phyloP scores from a whole-genome alignment of 805 yeast species.

The Saccharomyces eubayanus region DNA sequence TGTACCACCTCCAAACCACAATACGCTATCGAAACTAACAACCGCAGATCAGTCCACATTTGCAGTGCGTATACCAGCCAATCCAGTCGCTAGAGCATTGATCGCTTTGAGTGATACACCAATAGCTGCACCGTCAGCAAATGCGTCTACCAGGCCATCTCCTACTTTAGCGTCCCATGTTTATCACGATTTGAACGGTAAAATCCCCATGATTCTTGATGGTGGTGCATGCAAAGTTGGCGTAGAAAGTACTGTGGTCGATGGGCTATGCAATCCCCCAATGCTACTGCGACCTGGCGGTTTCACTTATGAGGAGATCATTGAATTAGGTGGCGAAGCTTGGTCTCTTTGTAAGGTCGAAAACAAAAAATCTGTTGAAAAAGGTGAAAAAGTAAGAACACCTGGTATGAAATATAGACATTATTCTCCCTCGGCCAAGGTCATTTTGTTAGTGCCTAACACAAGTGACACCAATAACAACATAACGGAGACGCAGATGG shows the following conservation, averaged over 20 bases:
- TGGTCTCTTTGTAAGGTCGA: conserved; percentile 65
- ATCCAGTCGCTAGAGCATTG: conserved; percentile 84
- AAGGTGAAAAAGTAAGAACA: conserved; percentile 71
- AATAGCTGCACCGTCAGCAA: conserved; percentile 95
- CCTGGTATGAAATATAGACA: conserved; percentile 98
- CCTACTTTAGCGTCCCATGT: conserved; percentile 90
- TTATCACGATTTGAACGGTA: conserved; percentile 64
- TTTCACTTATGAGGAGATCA: conserved; percentile 68
- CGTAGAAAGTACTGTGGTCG: conserved; percentile 88
- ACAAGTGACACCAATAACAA: conserved; percentile 32
- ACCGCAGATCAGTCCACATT: conserved; percentile 86
- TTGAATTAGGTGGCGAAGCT: conserved; percentile 49
- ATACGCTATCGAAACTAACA: conserved; percentile 60
- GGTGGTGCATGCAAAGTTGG: conserved; percentile 90
- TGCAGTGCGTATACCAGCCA: conserved; percentile 83
- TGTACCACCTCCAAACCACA: conserved; percentile 31
- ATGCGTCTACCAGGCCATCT: conserved; percentile 90
- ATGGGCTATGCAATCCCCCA: conserved; percentile 81
- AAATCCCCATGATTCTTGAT: conserved; percentile 76
- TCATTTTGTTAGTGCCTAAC: conserved; percentile 51
- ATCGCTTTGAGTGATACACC: conserved; percentile 81
- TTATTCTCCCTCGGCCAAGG: conserved; percentile 85
- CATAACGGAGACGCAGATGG: conserved; percentile 17
- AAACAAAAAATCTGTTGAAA: conserved; percentile 46
- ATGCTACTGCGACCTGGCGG: conserved; percentile 93